Base-by-base conservation (phyloP, 257 asterid species). In the Rhazya stricta region DNA sequence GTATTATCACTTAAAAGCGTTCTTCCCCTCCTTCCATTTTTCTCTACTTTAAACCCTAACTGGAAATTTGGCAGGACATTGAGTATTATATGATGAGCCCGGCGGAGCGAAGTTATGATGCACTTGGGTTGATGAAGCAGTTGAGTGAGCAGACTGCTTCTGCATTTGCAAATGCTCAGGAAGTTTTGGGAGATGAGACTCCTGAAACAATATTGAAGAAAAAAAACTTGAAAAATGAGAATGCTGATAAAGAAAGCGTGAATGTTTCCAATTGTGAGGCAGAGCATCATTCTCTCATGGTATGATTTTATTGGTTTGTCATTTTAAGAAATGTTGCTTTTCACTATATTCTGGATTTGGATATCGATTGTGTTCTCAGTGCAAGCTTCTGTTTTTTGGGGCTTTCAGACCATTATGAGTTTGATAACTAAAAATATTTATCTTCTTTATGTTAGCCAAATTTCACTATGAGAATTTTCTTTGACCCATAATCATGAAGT, bases 91-190 rank as follows among this genome's bases (percentile, higher is more conserved):
- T 88, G 86, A 70, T 87, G 86, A 92, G 92, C 89, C 97, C 99
- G 16, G 91, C 87, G 46, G 93, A 89, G 21, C 78, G 86, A 78
- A 89, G 96, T 74, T 93, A 86, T 57, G 98, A 92, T 81, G 97
- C 98, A 66, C 82, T 95, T 68, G 99, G 96, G 74, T 83, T 95
- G 83, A 95, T 92, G 94, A 91, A 91, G 86, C 97, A 91, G 66
- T 82, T 95, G 83, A 91, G 90, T 46, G 99, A 95, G 84, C 98
- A 95, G 78, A 91, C 91, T 41, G 96, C 99, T 19, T 86, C 88
- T 67, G 89, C 99, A 75, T 90, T 88, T 80, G 98, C 98, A 76
- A 89, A 86, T 77, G 99, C 98, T 65, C 98, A 90, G 82, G 90
- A 89, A 85, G 88, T 89, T 80, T 74, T 95, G 86, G 98, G 98